Base-by-base conservation (phyloP, 495 filamentous ascomycete genomes). In the Penicillium robsamsonii region DNA sequence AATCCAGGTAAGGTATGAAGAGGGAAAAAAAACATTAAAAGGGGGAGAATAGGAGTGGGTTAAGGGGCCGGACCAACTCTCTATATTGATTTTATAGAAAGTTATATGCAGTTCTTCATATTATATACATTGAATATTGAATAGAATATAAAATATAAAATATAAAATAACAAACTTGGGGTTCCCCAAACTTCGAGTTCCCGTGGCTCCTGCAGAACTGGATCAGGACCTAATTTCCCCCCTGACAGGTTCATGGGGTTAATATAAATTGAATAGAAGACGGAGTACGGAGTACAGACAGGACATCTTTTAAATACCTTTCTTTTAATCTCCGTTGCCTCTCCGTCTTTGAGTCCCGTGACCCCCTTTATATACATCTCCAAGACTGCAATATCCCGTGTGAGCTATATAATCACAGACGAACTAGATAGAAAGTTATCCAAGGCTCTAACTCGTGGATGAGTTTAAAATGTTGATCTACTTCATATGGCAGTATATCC, bases 1-100 rank as follows among this genome's bases (percentile, higher is more conserved):
- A 66, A 68, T 68, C 59, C 61, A 70, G 66, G 63, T 56, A 68
- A 69, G 65, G 66, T 67, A 63, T 62, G 63, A 37, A 25, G 54
- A 40, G 27, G 29, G 52, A 47, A 45, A 50, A 46, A 56, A 44
- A 64, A 55, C 31, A 49, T 46, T 46, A 50, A 57, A 50, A 55
- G 51, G 49, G 56, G 53, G 46, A 50, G 40, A 41, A 44, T 57
- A 53, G 43, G 41, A 61, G 50, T 50, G 59, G 53, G 43, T 46
- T 54, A 54, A 53, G 24, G 31, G 52, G 42, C 25, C 24, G 30
- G 43, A 53, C 44, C 12, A 20, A 29, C 47, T 27, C 18, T 35
- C 13, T 37, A 37, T n/a, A 37, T 37, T n/a, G 13, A 15, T 15
- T 38, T 38, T 17, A 38, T 35, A 35, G 33, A 12, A 35, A 35